Percentiles rank a stretch among this genome's conserved stretches.
These are phyloP conservation scores for Phytophthora fragariaefolia DNA, from an alignment of 352 stramenopile genomes.

Conservation along the genomic window DNA sequence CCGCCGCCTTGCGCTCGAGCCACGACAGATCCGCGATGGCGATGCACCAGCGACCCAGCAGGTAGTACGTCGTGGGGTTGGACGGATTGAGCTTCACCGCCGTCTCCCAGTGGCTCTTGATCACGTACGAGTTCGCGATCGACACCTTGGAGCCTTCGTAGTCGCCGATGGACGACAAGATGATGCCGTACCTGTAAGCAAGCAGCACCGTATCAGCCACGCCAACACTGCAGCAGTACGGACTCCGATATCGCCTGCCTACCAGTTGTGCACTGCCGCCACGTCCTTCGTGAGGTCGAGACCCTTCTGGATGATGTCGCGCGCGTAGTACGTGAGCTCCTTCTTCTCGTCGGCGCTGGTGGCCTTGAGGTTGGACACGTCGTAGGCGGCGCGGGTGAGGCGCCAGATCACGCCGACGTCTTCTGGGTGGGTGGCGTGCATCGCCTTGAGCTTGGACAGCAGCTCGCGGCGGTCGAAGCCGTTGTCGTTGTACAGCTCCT, in stretches of 20 bases:
- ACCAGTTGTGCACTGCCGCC: slow-evolving; percentile 86
- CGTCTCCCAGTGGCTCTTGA: slow-evolving; percentile 85
- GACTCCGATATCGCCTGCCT: neutral
- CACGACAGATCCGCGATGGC: slow-evolving; percentile 86
- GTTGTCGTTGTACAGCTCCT: slow-evolving; percentile 86
- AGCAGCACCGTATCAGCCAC: slow-evolving; percentile 2
- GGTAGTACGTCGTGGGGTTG: slow-evolving; percentile 79
- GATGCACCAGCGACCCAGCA: slow-evolving; percentile 87
- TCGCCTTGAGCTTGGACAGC: slow-evolving; percentile 64
- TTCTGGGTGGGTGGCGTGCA: slow-evolving; percentile 58
- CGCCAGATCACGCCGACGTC: slow-evolving; percentile 75
- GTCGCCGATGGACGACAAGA: slow-evolving; percentile 83
- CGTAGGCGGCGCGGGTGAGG: slow-evolving; percentile 67
- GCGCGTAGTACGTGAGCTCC: slow-evolving; percentile 72
- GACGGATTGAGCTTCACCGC: slow-evolving; percentile 75
- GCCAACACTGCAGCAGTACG: neutral
- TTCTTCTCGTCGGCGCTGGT: slow-evolving; percentile 75
- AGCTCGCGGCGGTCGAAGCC: slow-evolving; percentile 76
- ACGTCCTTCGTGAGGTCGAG: slow-evolving; percentile 61
- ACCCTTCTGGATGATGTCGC: slow-evolving; percentile 63
- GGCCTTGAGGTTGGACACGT: slow-evolving; percentile 63
- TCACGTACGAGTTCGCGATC: slow-evolving; percentile 83
- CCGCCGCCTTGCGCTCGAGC: slow-evolving; percentile 85
- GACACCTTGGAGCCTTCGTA: slow-evolving; percentile 88
- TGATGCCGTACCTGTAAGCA: slow-evolving; percentile 68